phyloP scores from a whole-genome alignment of 495 filamentous ascomycete genomes.

The Penicillium soppii region DNA sequence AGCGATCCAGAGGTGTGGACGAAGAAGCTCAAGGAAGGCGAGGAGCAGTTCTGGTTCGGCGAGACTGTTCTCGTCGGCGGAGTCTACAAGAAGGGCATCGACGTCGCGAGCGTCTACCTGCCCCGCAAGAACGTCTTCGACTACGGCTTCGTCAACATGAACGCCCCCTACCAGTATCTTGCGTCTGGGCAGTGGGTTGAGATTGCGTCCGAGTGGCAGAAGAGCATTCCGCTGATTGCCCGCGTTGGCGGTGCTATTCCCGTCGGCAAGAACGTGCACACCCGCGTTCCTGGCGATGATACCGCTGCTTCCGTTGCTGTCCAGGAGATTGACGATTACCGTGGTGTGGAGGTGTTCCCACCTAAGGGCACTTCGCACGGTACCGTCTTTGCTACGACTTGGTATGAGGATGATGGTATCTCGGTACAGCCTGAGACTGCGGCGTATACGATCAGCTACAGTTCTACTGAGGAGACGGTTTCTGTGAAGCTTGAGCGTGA shows the following conservation, averaged over 20 bases:
- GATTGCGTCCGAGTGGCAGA: conserved; percentile 56
- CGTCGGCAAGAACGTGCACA: conserved; percentile 56
- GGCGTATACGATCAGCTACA: conserved; percentile 42
- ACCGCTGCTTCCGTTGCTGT: conserved; percentile 49
- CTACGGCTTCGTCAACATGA: conserved; percentile 61
- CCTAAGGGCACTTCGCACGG: conserved; percentile 38
- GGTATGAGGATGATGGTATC: conserved; percentile 66
- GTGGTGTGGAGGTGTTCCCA: conserved; percentile 65
- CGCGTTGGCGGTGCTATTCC: conserved; percentile 59
- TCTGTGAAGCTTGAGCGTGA: conserved; percentile 41
- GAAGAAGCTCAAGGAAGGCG: conserved; percentile 51
- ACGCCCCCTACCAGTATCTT: conserved; percentile 58
- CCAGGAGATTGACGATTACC: conserved; percentile 58
- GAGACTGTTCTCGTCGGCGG: conserved; percentile 64
- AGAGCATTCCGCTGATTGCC: conserved; percentile 62
- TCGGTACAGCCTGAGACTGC: conserved; percentile 45
- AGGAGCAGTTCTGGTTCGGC: conserved; percentile 70
- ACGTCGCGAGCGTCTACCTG: conserved; percentile 56
- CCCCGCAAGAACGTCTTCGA: conserved; percentile 49
- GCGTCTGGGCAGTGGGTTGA: conserved; percentile 60
- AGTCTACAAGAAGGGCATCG: conserved; percentile 59
- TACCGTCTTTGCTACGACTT: conserved; percentile 44
- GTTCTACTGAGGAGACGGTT: conserved; percentile 42
- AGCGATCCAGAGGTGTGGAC: conserved; percentile 62
- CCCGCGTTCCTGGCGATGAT: conserved; percentile 54